phyloP scores from a whole-genome alignment of 352 stramenopile species.

The Elongisporangium anandrum region DNA sequence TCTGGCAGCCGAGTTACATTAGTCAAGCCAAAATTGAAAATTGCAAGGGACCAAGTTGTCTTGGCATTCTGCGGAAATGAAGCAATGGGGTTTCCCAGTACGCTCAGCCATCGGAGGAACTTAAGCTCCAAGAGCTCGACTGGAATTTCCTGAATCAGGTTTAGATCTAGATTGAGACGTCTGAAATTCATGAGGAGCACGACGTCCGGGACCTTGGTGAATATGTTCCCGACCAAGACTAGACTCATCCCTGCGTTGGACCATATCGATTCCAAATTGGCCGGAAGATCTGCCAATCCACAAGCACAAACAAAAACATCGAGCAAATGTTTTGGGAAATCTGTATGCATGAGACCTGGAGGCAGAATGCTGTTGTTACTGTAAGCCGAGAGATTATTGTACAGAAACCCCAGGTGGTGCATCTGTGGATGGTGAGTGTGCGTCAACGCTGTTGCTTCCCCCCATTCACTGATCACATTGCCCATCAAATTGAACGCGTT shows the following conservation, averaged over 20 bases:
- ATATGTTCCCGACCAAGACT: not conserved
- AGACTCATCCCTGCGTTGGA: not conserved
- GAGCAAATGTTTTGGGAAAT: constrained; percentile 3
- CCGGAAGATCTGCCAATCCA: constrained; percentile 9
- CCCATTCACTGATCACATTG: constrained; percentile 13
- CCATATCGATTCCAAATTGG: constrained; percentile 15
- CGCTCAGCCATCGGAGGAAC: constrained; percentile 3
- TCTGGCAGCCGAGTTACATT: constrained; percentile 5
- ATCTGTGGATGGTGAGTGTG: constrained; percentile 3
- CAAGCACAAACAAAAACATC: constrained; percentile 4
- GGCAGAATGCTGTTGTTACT: constrained; percentile 1
- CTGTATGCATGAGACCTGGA: not conserved
- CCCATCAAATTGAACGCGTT: constrained; percentile 23
- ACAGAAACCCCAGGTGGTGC: constrained; percentile 16
- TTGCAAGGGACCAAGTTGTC: not conserved
- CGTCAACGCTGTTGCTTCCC: constrained; percentile 6
- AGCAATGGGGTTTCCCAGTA: constrained; percentile 2
- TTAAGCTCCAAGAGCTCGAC: constrained; percentile 4
- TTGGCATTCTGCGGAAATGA: not conserved
- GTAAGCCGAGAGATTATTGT: constrained; percentile 6
- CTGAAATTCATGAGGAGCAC: not conserved
- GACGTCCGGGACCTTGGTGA: constrained; percentile 1
- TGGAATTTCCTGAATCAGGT: not conserved
- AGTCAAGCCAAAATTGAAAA: constrained; percentile 6
- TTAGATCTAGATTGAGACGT: not conserved